These are phyloP conservation scores for Taxawa tesnikishii DNA, from an alignment of 2,329 filamentous ascomycete genomes.

Conservation along the genomic window DNA sequence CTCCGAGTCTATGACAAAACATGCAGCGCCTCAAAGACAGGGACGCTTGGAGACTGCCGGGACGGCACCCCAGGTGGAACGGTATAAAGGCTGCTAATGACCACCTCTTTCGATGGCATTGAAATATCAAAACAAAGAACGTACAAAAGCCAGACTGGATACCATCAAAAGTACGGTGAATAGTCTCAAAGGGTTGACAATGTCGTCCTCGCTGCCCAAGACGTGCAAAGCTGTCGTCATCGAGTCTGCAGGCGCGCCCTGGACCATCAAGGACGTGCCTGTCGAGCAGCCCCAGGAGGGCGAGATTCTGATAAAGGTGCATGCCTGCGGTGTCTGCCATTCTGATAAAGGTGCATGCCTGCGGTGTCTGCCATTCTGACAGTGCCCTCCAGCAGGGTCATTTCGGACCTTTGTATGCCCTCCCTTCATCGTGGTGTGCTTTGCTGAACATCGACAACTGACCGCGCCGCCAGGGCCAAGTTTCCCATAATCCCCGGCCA, in stretches of 20 bases:
- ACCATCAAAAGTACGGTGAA: too few relatives aligned
- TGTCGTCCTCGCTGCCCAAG: conserved; percentile 34
- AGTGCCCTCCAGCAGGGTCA: conserved; percentile 32
- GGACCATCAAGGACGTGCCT: conserved; percentile 47
- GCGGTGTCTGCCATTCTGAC: conserved; percentile 61
- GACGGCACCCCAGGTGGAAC: too few relatives aligned
- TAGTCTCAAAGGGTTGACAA: too few relatives aligned
- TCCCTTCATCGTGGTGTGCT: neutral
- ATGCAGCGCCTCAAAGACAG: too few relatives aligned
- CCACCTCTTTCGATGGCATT: too few relatives aligned
- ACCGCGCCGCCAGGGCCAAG: conserved; percentile 1
- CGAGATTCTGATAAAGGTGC: conserved; percentile 57
- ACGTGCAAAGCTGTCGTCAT: conserved; percentile 57
- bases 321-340: conserved; percentile 62
- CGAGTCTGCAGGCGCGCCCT: conserved; percentile 37
- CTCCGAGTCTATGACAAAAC: too few relatives aligned
- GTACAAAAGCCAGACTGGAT: too few relatives aligned
- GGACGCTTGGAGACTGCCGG: too few relatives aligned
- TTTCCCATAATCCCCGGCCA: conserved; percentile 54
- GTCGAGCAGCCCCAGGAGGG: conserved; percentile 43
- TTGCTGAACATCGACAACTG: neutral
- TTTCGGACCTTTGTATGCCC: conserved; percentile 37
- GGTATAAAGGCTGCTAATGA: too few relatives aligned
- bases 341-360: conserved; percentile 59
- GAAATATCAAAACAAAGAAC: too few relatives aligned